A percentile compares a stretch with the other conserved stretches of the same genome.
These are phyloP conservation scores for Filobasidium uniguttulatum DNA, from an alignment of 1,284 basidiomycete species.

Conservation along the genomic window DNA sequence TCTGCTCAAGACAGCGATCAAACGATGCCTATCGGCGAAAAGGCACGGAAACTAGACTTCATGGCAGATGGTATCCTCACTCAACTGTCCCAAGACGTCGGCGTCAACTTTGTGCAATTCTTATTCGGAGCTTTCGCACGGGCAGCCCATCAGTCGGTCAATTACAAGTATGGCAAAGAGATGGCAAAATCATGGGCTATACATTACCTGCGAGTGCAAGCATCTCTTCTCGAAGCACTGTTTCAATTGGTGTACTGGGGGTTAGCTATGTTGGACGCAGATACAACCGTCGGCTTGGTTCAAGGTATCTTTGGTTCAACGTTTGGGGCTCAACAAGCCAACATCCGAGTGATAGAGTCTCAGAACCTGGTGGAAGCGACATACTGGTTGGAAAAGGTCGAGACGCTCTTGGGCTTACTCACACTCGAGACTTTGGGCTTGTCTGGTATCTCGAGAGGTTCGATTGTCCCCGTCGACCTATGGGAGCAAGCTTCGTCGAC, in stretches of 20 bases:
- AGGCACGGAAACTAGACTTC: constrained; percentile 1
- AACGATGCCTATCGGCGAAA: neutral
- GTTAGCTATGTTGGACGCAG: constrained; percentile 6
- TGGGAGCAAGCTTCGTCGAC: neutral
- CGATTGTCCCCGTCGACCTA: neutral
- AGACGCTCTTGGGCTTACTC: constrained; percentile 10
- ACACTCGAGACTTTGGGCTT: constrained; percentile 9
- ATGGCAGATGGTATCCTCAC: neutral
- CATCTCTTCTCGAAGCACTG: constrained; percentile 12
- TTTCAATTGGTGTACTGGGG: constrained; percentile 14
- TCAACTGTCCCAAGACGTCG: neutral
- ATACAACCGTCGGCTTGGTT: constrained; percentile 12
- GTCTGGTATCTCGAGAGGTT: constrained; percentile 3
- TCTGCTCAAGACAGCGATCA: neutral
- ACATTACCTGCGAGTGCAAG: constrained; percentile 11
- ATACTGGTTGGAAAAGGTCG: constrained; percentile 12
- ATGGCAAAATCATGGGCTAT: constrained; percentile 1
- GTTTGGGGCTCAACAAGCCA: constrained; percentile 13
- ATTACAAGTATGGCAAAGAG: neutral
- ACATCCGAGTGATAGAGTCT: constrained; percentile 11
- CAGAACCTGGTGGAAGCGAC: constrained; percentile 2
- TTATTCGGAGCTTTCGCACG: neutral
- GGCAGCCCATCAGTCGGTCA: neutral
- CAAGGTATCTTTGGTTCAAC: constrained; percentile 13
- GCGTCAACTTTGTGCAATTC: neutral